Conservation (phyloP, 768 basidiomycete genomes). For the Suillus fuscotomentosus region DNA sequence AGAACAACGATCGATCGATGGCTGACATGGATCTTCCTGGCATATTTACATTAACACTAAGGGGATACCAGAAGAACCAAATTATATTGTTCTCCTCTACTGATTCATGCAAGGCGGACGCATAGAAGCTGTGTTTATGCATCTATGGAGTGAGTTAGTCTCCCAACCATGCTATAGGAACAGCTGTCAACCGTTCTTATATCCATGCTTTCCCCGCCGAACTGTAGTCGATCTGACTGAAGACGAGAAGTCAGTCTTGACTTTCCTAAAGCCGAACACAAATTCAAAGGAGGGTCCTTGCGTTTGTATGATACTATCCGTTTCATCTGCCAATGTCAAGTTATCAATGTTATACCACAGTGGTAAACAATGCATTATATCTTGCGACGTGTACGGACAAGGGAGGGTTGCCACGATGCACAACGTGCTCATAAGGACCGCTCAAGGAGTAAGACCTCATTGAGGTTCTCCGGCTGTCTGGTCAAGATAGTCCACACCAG, state of each 20-base stretch:
- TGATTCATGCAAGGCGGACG: constrained; percentile 74
- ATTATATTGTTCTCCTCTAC: background rate
- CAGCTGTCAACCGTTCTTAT: constrained; percentile 8
- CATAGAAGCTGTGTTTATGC: constrained; percentile 69
- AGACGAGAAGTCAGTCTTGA: constrained; percentile 77
- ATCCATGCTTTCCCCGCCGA: constrained; percentile 77
- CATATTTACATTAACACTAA: constrained; percentile 71
- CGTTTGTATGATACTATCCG: constrained; percentile 38
- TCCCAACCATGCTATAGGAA: background rate
- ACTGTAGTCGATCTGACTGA: constrained; percentile 75
- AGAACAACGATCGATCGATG: constrained; percentile 73
- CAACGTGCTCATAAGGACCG: constrained; percentile 70
- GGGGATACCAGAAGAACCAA: constrained; percentile 89
- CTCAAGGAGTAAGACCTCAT: constrained; percentile 62
- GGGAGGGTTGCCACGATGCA: constrained; percentile 71
- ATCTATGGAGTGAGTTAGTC: constrained; percentile 88
- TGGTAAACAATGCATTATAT: constrained; percentile 88
- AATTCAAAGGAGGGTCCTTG: constrained; percentile 83
- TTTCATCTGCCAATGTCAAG: background rate
- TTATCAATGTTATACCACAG: constrained; percentile 34
- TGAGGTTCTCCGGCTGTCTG: constrained; percentile 49
- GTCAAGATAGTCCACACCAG: constrained; percentile 5
- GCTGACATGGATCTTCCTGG: constrained; percentile 78
- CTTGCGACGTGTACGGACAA: constrained; percentile 68
- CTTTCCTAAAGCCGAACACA: constrained; percentile 79